Base-by-base conservation (phyloP, 192 early-diverging fungal species). In the Rhizophlyctis rosea region DNA sequence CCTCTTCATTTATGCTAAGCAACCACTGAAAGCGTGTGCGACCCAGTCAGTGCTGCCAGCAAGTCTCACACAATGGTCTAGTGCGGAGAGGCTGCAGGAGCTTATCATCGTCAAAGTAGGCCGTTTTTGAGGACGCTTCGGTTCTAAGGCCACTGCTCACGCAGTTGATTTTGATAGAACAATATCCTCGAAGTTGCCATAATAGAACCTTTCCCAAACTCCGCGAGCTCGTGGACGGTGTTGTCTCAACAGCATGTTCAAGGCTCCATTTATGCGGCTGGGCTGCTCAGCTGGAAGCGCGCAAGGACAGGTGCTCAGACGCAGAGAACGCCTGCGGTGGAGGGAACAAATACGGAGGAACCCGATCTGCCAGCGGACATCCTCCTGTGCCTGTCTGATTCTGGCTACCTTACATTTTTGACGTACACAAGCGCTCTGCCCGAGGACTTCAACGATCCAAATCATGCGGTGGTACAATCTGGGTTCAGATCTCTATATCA, bases 321-420 rank as follows among this genome's bases (percentile, higher is more conserved):
- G 39, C 7, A 7, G 39, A 44, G 39, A 18, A 44, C 9, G 39
- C 39, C 39, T 18, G 18, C 18, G 39, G 39, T 44, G 39, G 9
- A 13, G 7, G 39, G 18, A 44, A 18, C 39, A 44, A 18, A 44
- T 7, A 7, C 39, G 9, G 7, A 44, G 9, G 39, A 18, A 32
- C 32, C 57, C n/a, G 21, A 34, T 58, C n/a, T n/a, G n/a, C n/a
- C n/a, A n/a, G n/a, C n/a, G n/a, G n/a, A n/a, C n/a, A 23, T 1
- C 0, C 57, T 35, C 25, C 30, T 61, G 11, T 30, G 50, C 23
- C 44, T 59, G 31, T 73, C 72, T 1, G 67, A 73, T 55, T 69
- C 72, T 3, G 72, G 67, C 32, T 61, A 48, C 25, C 57, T 73
- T 21, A 50, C 67, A 36, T 65, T 73, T 57, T 7, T 72, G 14